phyloP scores from a whole-genome alignment of 208 protist genomes.

The Wallacemonas sp. region DNA sequence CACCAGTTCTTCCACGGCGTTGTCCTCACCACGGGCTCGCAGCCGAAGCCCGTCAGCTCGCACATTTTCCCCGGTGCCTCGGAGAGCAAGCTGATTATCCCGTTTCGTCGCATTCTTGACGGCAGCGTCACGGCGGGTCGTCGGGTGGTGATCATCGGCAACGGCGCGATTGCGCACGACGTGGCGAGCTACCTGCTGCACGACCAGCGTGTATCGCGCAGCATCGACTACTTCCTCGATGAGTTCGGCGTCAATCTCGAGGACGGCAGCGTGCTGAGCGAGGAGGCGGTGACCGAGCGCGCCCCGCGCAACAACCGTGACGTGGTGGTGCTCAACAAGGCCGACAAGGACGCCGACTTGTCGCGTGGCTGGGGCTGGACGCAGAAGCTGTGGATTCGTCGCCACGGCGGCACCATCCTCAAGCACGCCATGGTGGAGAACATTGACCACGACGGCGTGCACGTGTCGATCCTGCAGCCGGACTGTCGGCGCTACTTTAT shows the following conservation, averaged over 20 bases:
- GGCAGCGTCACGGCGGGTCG: conserved; percentile 77
- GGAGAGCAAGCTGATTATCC: conserved; percentile 69
- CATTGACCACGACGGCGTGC: conserved; percentile 66
- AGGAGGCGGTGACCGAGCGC: conserved; percentile 26
- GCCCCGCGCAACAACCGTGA: conserved; percentile 80
- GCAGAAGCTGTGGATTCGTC: conserved; percentile 81
- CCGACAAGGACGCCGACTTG: conserved; percentile 77
- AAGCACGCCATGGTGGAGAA: conserved; percentile 67
- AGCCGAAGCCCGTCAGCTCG: conserved; percentile 66
- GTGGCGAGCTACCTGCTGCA: conserved; percentile 85
- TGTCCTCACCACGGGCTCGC: conserved; percentile 70
- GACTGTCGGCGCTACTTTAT: conserved; percentile 53
- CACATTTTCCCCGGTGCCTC: conserved; percentile 67
- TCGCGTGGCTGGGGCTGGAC: conserved; percentile 79
- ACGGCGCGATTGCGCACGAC: conserved; percentile 85
- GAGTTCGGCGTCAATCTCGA: conserved; percentile 90
- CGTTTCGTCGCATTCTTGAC: conserved; percentile 76
- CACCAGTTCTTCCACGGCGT: conserved; percentile 87
- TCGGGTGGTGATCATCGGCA: conserved; percentile 82
- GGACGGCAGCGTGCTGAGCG: conserved; percentile 35
- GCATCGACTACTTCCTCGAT: conserved; percentile 59
- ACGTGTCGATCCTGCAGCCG: conserved; percentile 62
- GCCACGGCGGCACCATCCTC: conserved; percentile 70
- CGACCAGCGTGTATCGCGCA: conserved; percentile 78
- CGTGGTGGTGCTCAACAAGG: conserved; percentile 77